Conservation (phyloP, 805 yeast genomes). For the Nakazawaea wickerhamii region DNA sequence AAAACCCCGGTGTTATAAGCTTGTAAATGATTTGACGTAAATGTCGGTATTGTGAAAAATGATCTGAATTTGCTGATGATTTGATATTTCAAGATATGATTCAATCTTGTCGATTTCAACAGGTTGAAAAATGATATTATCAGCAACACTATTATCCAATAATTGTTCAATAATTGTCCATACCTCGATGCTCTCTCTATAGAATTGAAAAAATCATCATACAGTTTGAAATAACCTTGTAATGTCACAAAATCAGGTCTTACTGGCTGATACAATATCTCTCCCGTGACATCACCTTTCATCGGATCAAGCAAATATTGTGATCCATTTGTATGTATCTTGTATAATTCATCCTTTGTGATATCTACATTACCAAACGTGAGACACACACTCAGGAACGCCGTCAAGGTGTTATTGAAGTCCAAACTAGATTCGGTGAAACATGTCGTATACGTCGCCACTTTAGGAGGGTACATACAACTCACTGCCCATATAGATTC, state of each 20-base stretch:
- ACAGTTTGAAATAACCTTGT: conserved; percentile 15
- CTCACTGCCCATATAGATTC: conserved; percentile 18
- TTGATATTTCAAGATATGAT: neutral
- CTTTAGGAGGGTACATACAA: conserved; percentile 22
- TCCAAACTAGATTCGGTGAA: conserved; percentile 15
- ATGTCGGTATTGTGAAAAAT: conserved; percentile 19
- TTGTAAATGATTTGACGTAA: conserved; percentile 18
- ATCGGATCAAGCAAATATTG: conserved; percentile 5
- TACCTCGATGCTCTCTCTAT: conserved; percentile 14
- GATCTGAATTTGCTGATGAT: conserved; percentile 16
- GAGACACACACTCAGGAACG: conserved; percentile 15
- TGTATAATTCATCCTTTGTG: conserved; percentile 5
- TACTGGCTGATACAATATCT: conserved; percentile 17
- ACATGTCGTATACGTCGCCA: conserved; percentile 22
- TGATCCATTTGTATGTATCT: conserved; percentile 5
- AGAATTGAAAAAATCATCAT: conserved; percentile 18
- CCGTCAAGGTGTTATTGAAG: conserved; percentile 11
- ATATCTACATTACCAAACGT: conserved; percentile 8
- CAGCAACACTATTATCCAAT: conserved; percentile 19
- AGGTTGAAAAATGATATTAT: conserved; percentile 17
- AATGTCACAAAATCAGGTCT: conserved; percentile 5
- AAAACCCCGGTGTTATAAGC: conserved; percentile 18
- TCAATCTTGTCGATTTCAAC: conserved; percentile 13
- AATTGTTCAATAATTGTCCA: conserved; percentile 17
- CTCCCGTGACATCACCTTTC: conserved; percentile 15